Percentiles rank a stretch among this genome's conserved stretches.
Conservation (phyloP, 1,139 yeast species). For the Yamadazyma triangularis region DNA sequence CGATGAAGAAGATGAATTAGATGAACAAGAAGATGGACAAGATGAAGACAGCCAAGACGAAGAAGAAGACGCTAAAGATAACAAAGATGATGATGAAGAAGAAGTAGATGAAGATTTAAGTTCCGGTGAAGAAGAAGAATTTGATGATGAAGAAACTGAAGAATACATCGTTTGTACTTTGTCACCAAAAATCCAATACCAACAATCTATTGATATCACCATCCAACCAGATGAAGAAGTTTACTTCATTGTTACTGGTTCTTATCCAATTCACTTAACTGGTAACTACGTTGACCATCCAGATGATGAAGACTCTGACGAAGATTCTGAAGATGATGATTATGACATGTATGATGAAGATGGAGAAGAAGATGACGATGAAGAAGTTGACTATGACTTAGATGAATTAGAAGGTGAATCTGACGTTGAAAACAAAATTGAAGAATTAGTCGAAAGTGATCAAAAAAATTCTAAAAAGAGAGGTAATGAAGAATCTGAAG, state of each 20-base stretch:
- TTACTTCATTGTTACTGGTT: conserved; percentile 90
- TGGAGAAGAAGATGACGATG: conserved; percentile 88
- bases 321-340: conserved; percentile 44
- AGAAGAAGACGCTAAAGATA: conserved; percentile 17
- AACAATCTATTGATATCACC: conserved; percentile 86
- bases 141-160: conserved; percentile 58
- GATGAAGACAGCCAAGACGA: no score
- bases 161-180: conserved; percentile 86
- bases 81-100: conserved; percentile 24
- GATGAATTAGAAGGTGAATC: conserved; percentile 60
- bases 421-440: conserved; percentile 52
- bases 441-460: conserved; percentile 57
- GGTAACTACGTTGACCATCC: conserved; percentile 98
- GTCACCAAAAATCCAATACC: conserved; percentile 79
- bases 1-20: conserved; percentile 47
- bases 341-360: conserved; percentile 57
- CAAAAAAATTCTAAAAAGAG: conserved; percentile 35
- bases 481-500: conserved; percentile 17
- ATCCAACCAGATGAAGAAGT: conserved; percentile 93
- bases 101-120: no score
- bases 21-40: conserved; percentile 39
- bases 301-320: conserved; percentile 63
- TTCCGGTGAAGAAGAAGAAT: conserved; percentile 49
- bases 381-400: conserved; percentile 58
- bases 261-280: conserved; percentile 84